These are phyloP conservation scores for Mikania micrantha DNA, from an alignment of 129 eudicot species.

Conservation along the genomic window DNA sequence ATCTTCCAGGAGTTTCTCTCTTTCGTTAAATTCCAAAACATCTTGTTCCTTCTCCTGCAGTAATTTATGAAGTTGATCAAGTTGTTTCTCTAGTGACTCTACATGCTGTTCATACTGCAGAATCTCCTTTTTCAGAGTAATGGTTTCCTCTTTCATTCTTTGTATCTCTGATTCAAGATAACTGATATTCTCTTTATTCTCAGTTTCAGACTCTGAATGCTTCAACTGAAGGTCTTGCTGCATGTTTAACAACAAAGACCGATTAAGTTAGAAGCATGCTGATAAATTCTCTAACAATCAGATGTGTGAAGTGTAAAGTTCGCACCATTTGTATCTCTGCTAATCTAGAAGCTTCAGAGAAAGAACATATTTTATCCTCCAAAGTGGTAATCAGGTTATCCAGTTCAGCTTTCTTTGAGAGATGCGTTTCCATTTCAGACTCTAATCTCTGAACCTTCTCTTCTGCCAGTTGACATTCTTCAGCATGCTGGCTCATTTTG, in stretches of 20 bases:
- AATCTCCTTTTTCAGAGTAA: constrained; percentile 44
- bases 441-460: constrained; percentile 59
- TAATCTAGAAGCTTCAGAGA: constrained; percentile 45
- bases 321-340: constrained; percentile 63
- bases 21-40: constrained; percentile 43
- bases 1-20: constrained; percentile 67
- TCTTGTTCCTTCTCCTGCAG: constrained; percentile 64
- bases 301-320: background rate
- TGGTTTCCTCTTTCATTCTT: constrained; percentile 48
- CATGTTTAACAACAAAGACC: constrained; percentile 21
- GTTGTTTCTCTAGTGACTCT: constrained; percentile 50
- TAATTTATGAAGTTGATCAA: constrained; percentile 38
- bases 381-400: constrained; percentile 36
- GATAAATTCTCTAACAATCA: background rate
- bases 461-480: constrained; percentile 79
- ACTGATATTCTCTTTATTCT: constrained; percentile 41
- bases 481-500: constrained; percentile 84
- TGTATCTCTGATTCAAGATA: constrained; percentile 60
- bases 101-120: constrained; percentile 41
- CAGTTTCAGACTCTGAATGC: constrained; percentile 58
- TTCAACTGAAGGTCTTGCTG: constrained; percentile 64
- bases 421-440: constrained; percentile 57
- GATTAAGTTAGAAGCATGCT: constrained; percentile 15
- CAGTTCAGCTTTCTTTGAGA: constrained; percentile 52
- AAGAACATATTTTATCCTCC: constrained; percentile 50